Base-by-base conservation (phyloP, 176 grass and related monocot genomes). In the Eleusine coracana region DNA sequence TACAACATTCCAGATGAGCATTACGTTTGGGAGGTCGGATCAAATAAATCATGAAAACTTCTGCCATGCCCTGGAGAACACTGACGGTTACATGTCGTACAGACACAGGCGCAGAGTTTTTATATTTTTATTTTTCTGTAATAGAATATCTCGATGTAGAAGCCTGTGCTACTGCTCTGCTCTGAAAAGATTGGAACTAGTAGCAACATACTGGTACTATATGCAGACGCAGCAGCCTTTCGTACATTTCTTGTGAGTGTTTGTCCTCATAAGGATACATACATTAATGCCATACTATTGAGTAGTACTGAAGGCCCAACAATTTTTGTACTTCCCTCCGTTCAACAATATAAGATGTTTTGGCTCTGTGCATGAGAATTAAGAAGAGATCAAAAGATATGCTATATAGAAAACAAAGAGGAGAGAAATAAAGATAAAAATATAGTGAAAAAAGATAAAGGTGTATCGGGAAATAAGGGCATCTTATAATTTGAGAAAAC, bases 161-260 rank as follows among this genome's bases (percentile, higher is more conserved):
- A 48, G 45, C 41, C 51, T 79, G 61, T 61, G 55, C 66, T 68
- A 27, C 86, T 61, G 60, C 59, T 49, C 61, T 80, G 41, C 28
- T 74, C 81, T 89, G 41, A 70, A 75, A 89, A 85, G 42, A 85
- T 89, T 75, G 76, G 70, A 85, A 85, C 34, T 64, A 85, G 34
- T 64, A 85, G 44, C 75, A 84, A 84, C 81, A 59, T 74, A 37
- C 28, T 69, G 54, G 39, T 21, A 56, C 67, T 65, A 60, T 54
- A 21, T 44, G 76, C 70, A 75, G 76, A 75, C n/a, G 65, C 15
- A 60, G 54, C 72, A 71, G 76, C 76, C 40, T 84, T 78, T 61
- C 64, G 25, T 79, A 18, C 15, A 55, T 66, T 56, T 73, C 68
- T 67, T 79, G 80, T 59, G 75, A 79, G 50, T 39, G 61, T 6